Conservation (phyloP, 257 asterid species). For the Nicotiana knightiana region DNA sequence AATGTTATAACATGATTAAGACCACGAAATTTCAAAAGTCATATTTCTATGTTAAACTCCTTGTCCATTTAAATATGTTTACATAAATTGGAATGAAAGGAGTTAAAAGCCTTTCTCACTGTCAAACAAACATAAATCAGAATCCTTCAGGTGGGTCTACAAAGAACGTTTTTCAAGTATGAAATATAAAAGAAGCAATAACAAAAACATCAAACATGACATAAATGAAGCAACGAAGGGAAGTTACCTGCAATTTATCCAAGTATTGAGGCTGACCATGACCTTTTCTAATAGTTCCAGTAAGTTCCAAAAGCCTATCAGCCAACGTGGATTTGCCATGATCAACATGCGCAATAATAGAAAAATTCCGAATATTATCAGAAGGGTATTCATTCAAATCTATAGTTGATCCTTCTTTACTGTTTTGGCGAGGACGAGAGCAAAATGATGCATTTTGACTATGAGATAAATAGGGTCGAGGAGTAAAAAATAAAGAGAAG, state of each 20-base stretch:
- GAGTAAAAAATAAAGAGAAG: neutral
- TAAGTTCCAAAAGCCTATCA: constrained; percentile 95
- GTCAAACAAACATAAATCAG: no score
- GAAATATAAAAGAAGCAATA: no score
- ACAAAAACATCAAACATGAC: no score
- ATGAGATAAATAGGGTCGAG: neutral
- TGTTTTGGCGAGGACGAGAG: constrained; percentile 60
- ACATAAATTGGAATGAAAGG: neutral
- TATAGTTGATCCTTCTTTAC: constrained; percentile 37
- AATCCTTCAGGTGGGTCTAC: no score
- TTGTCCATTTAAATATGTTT: neutral
- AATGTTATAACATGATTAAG: neutral
- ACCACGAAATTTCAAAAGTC: neutral
- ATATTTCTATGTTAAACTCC: neutral
- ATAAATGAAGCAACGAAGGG: neutral
- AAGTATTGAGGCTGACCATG: constrained; percentile 98
- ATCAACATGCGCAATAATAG: constrained; percentile 95
- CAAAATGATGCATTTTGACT: constrained; percentile 55
- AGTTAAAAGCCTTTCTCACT: no score
- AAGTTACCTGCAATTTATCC: constrained; percentile 80
- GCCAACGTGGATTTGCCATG: constrained; percentile 99
- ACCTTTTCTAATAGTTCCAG: constrained; percentile 90
- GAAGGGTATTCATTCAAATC: constrained; percentile 67
- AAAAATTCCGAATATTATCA: constrained; percentile 84
- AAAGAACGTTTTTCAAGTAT: no score